Evolutionary conservation across 2,329 filamentous ascomycete genomes (phyloP), one percentile per base, ranked within the genome.

Genomic region (Calonectria crousiana): DNA sequence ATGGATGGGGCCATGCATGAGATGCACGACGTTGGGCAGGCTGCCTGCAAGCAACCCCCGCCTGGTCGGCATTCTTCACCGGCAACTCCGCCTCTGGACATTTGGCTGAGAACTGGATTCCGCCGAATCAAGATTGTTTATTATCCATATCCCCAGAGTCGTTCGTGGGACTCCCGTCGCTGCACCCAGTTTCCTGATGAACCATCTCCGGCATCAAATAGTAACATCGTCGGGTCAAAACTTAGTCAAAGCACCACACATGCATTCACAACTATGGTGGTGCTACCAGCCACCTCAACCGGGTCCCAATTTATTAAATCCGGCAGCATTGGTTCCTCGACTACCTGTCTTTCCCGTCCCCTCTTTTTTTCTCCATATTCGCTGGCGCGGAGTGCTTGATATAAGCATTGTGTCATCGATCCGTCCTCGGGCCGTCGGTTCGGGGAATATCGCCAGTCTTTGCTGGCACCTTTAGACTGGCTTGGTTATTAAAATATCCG

Each of bases 1-100:
- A 53, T 53, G 51, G 51, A 53, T 53, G 51, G 28, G 28, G 9
- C 51, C 18, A 11, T 53, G 51, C 51, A 30, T 34, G 52, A 30
- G 52, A 56, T 56, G 52, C 52, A 6, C 52, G 34, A 28, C 52
- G 18, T 60, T 30, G 66, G 56, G 56, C 26, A 51, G 52, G 53
- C 70, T 73, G 47, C 64, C 44, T 30, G 49, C 49, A 69, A 38
- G 62, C 20, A 64, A 41, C 34, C 44, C 58, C 51, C 69, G 28
- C 60, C 60, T 51, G 60, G 49, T 47, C 41, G 44, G 36, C n/a
- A 36, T 32, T 16, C 62, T 41, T 34, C 62, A 20, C 49, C 69
- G 53, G 51, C 56, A 68, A 68, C 69, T 71, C 49, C 28, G 20
- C 58, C 60, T 34, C n/a, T 32, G 36, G 23, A 23, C 23, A 20